These are phyloP conservation scores for Colletotrichum sp. DNA, from an alignment of 2,329 filamentous ascomycete genomes.

Conservation along the genomic window DNA sequence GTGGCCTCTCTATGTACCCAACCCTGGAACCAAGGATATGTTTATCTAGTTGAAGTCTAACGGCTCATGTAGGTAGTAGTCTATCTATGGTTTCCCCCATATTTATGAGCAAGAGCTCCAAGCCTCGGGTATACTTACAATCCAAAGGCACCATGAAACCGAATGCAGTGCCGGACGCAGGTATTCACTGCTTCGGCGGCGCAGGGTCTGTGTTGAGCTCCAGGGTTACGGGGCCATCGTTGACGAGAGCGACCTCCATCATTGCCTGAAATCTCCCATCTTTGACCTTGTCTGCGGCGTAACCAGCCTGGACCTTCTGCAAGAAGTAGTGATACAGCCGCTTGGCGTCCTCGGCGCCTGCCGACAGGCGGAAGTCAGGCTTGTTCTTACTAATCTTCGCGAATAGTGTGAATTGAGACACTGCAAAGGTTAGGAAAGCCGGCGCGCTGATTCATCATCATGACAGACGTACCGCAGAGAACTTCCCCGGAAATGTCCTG, in stretches of 20 bases:
- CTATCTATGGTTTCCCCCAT: background rate
- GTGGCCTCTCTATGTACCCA: background rate
- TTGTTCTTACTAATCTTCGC: slow-evolving; percentile 96
- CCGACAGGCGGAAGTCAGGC: slow-evolving; percentile 91
- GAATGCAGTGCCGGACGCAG: background rate
- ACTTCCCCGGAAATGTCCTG: slow-evolving; percentile 89
- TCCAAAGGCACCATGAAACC: background rate
- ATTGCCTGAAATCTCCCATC: slow-evolving; percentile 98
- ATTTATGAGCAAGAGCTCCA: background rate
- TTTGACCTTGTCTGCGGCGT: slow-evolving; percentile 78
- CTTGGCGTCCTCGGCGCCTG: slow-evolving; percentile 78
- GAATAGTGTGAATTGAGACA: slow-evolving; percentile 95
- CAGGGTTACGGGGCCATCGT: slow-evolving; percentile 67
- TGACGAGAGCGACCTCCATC: slow-evolving; percentile 96
- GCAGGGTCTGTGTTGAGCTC: slow-evolving; percentile 3
- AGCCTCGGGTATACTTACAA: background rate
- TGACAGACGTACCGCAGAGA: slow-evolving; percentile 77
- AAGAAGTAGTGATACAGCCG: slow-evolving; percentile 86
- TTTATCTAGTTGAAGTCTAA: background rate
- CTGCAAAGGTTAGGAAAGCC: slow-evolving; percentile 47
- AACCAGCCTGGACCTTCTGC: slow-evolving; percentile 73
- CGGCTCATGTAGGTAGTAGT: background rate
- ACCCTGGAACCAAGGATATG: background rate
- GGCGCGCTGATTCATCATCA: background rate
- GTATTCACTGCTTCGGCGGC: background rate